Evolutionary conservation across 805 yeast genomes (phyloP).

Genomic region (Schizosaccharomyces osmophilus): DNA sequence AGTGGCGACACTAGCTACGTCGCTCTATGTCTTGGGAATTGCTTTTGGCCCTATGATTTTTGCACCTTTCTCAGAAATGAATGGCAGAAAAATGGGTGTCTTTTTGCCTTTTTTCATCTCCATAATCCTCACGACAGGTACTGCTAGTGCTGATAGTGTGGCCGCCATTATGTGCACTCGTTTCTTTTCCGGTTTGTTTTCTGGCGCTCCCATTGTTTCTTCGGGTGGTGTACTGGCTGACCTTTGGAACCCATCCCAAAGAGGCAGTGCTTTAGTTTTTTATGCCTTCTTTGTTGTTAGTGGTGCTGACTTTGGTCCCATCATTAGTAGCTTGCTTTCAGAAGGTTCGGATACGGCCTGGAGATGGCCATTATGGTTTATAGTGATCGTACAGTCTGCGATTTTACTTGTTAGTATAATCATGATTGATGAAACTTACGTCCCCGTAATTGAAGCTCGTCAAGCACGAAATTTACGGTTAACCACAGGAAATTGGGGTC

Average conservation of each 20-base stretch:
- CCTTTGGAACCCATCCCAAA: background rate
- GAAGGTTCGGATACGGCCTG: slow-evolving; percentile 19
- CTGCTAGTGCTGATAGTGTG: background rate
- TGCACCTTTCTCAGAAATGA: slow-evolving; percentile 58
- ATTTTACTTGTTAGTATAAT: slow-evolving; percentile 9
- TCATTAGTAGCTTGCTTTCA: slow-evolving; percentile 27
- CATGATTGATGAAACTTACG: slow-evolving; percentile 46
- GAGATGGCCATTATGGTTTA: slow-evolving; percentile 31
- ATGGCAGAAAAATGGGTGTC: background rate
- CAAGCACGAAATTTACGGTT: slow-evolving; percentile 41
- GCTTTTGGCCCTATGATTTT: slow-evolving; percentile 66
- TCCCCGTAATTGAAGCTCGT: slow-evolving; percentile 34
- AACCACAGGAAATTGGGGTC: slow-evolving; percentile 60
- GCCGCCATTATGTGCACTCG: too few species aligned
- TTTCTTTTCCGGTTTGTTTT: too few species aligned
- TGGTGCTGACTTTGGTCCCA: slow-evolving; percentile 16
- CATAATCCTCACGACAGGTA: slow-evolving; percentile 8
- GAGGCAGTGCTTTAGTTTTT: background rate
- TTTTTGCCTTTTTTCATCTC: slow-evolving; percentile 15
- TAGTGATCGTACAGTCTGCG: slow-evolving; percentile 2
- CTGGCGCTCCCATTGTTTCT: slow-evolving; percentile 9
- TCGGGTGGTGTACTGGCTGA: background rate
- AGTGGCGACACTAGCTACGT: slow-evolving; percentile 46
- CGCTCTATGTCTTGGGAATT: slow-evolving; percentile 50
- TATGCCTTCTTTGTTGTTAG: background rate